Evolutionary conservation across 2,329 filamentous ascomycete genomes (phyloP).

Genomic region (Cladosporium sphaerospermum): DNA sequence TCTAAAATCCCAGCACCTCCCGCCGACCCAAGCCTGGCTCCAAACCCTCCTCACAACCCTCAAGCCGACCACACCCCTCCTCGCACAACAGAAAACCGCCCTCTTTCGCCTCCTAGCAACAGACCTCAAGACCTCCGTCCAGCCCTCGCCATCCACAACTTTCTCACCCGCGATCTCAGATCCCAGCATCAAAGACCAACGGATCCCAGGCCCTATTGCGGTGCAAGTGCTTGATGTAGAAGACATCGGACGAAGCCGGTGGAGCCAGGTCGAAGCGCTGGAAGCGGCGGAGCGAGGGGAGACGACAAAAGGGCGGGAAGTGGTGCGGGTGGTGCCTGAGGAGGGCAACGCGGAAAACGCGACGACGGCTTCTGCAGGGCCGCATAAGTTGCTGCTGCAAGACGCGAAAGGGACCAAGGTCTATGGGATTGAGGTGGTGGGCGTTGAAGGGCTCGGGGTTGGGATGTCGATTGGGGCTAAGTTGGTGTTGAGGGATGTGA

Average conservation of each 20-base stretch:
- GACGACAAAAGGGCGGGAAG: slow-evolving; percentile 67
- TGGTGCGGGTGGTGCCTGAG: slow-evolving; percentile 64
- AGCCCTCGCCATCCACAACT: slow-evolving; percentile 35
- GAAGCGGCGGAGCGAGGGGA: slow-evolving; percentile 69
- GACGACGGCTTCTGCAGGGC: slow-evolving; percentile 41
- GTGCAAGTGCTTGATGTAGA: slow-evolving; percentile 84
- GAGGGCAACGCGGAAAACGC: slow-evolving; percentile 38
- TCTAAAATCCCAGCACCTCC: slow-evolving; percentile 33
- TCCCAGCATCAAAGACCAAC: slow-evolving; percentile 48
- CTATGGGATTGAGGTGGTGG: slow-evolving; percentile 65
- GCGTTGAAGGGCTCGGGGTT: slow-evolving; percentile 59
- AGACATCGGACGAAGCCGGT: slow-evolving; percentile 71
- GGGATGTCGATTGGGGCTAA: slow-evolving; percentile 75
- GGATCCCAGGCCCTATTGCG: slow-evolving; percentile 56
- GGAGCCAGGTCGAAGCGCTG: slow-evolving; percentile 81
- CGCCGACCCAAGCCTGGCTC: slow-evolving; percentile 58
- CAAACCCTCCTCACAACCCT: slow-evolving; percentile 53
- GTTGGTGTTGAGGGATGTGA: slow-evolving; percentile 60
- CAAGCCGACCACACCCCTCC: slow-evolving; percentile 53
- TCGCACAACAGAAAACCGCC: slow-evolving; percentile 70
- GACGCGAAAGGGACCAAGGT: slow-evolving; percentile 65
- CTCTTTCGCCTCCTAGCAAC: slow-evolving; percentile 72
- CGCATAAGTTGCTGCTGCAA: slow-evolving; percentile 77
- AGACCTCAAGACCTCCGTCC: slow-evolving; percentile 62
- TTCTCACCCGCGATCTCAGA: slow-evolving; percentile 56